Evolutionary conservation across 2,329 filamentous ascomycete species (phyloP).

Genomic region (Monilinia aucupariae): DNA sequence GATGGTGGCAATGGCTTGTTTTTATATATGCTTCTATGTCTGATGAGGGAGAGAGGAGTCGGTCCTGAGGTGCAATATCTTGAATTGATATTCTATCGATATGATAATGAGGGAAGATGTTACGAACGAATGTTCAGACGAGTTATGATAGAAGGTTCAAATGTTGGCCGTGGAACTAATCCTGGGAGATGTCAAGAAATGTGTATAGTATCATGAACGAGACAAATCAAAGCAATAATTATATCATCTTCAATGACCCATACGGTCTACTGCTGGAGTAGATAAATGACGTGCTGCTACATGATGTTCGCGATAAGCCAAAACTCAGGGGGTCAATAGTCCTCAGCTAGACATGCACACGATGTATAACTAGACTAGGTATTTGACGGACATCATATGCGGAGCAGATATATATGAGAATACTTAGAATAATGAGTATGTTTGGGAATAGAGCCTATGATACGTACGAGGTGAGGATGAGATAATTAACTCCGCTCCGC

Average conservation of each 20-base stretch:
- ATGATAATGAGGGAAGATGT: background rate
- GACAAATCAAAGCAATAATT: background rate
- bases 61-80: background rate
- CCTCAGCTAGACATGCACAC: background rate
- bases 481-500: too few species aligned
- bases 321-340: too few species aligned
- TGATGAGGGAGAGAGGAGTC: background rate
- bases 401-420: too few species aligned
- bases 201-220: background rate
- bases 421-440: too few species aligned
- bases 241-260: background rate
- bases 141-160: background rate
- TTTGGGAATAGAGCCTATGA: too few species aligned
- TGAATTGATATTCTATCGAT: background rate
- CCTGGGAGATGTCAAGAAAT: background rate
- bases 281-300: background rate
- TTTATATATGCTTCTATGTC: background rate
- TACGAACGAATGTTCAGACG: background rate
- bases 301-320: background rate
- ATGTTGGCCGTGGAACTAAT: background rate
- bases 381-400: too few species aligned
- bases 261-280: background rate
- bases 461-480: too few species aligned
- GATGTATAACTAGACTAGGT: too few species aligned
- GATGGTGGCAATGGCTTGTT: background rate